These are phyloP conservation scores for Conringia planisiliqua DNA, from an alignment of 345 rosid species.

Conservation along the genomic window DNA sequence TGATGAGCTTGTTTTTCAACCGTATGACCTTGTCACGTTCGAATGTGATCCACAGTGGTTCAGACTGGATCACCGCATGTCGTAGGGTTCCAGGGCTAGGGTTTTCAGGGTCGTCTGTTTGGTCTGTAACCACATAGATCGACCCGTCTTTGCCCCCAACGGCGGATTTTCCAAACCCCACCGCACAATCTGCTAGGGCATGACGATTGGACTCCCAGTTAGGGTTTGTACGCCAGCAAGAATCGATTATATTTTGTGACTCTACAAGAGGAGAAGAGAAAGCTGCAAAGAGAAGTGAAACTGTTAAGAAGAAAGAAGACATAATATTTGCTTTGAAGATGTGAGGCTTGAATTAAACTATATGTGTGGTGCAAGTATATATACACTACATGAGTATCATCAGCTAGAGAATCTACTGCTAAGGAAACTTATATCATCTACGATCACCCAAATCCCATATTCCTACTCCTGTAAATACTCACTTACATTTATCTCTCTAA, in stretches of 20 bases:
- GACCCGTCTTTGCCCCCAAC: conserved; percentile 75
- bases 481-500: too few relatives aligned
- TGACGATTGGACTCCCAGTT: conserved; percentile 70
- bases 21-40: conserved; percentile 70
- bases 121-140: conserved; percentile 59
- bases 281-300: conserved; percentile 30
- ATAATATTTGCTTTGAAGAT: conserved; percentile 31
- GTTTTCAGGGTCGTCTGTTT: conserved; percentile 59
- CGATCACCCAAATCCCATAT: too few relatives aligned
- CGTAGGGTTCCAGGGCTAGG: conserved; percentile 76
- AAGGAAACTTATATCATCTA: too few relatives aligned
- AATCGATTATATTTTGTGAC: conserved; percentile 59
- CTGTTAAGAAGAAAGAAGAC: conserved; percentile 33
- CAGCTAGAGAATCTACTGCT: too few relatives aligned
- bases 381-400: too few relatives aligned
- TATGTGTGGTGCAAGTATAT: conserved; percentile 5
- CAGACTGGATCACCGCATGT: conserved; percentile 64
- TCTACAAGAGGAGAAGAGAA: conserved; percentile 10
- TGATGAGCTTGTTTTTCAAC: conserved; percentile 72
- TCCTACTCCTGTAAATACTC: too few relatives aligned
- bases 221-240: conserved; percentile 72
- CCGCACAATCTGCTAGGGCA: conserved; percentile 61
- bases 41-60: conserved; percentile 81
- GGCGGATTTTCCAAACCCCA: conserved; percentile 72
- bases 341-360: conserved; percentile 9